Evolutionary conservation across 192 early-diverging fungal species (phyloP).

Genomic region (Glomus cerebriforme): DNA sequence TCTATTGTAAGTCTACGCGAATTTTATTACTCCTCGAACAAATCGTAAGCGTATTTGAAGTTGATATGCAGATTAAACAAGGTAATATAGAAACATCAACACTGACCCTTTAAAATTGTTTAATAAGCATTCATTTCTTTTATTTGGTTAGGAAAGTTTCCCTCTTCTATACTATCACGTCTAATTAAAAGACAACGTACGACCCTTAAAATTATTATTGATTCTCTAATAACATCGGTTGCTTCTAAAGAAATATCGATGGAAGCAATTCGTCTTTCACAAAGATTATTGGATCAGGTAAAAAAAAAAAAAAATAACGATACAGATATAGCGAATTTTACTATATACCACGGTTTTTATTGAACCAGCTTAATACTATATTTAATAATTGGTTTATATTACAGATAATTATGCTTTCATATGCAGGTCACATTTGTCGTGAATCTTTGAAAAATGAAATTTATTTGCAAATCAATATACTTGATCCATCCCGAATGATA

Average conservation of each 20-base stretch:
- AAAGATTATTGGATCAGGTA: conserved; percentile 25
- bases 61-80: too few relatives aligned
- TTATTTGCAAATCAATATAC: conserved; percentile 7
- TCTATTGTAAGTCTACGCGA: background rate
- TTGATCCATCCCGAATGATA: background rate
- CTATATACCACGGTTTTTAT: background rate
- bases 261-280: background rate
- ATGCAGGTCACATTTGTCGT: conserved; percentile 19
- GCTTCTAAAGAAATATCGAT: background rate
- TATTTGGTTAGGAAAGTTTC: too few relatives aligned
- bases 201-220: conserved; percentile 6
- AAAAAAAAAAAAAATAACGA: background rate
- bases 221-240: background rate
- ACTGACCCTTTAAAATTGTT: too few relatives aligned
- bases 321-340: too few relatives aligned
- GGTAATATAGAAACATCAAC: too few relatives aligned
- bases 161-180: too few relatives aligned
- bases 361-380: background rate
- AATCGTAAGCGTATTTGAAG: background rate
- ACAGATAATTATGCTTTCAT: conserved; percentile 29
- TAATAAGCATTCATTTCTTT: too few relatives aligned
- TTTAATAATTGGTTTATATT: conserved; percentile 1
- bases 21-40: background rate
- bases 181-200: background rate
- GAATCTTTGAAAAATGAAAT: conserved; percentile 1